Base-by-base conservation (phyloP, 768 basidiomycete species). In the Lactarius pseudohatsudake region DNA sequence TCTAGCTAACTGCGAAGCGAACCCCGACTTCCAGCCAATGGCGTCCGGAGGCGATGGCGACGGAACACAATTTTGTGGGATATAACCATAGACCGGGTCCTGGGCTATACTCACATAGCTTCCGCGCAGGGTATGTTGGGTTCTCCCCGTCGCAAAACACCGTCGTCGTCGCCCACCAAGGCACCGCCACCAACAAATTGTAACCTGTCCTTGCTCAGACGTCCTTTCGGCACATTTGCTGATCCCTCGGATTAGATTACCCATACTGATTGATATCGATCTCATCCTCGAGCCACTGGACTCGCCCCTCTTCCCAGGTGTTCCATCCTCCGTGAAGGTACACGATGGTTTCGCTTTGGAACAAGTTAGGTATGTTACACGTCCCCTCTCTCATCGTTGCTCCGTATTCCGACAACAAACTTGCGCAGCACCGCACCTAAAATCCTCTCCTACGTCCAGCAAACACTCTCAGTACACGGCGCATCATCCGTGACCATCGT, bases 101-200 rank as follows among this genome's bases (percentile, higher is more conserved):
- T 10, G 38, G n/a, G 26, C 22, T 9, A 38, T 22, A n/a, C 57
- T 62, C 26, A 45, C 32, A 20, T 22, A 28, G 10, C 13, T 16
- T 22, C 16, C 53, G n/a, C 36, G n/a, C 57, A 84, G 84, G 82
- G 83, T 84, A 75, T 63, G 84, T 85, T 32, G 85, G 84, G n/a
- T 85, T 77, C 66, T 81, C 81, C 62, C 79, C 82, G 0, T 72
- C 67, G 1, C 71, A 81, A 38, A 60, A 72, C 16, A 75, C 70
- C 0, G 75, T 78, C 55, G 73, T 79, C 38, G 79, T 79, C 2
- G 71, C 75, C 10, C 77, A 80, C 69, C 77, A 79, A 62, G 79
- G 79, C 15, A 80, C 79, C 6, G 69, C 79, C 53, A 69, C 75
- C 16, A 54, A 18, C 10, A 30, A 76, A 58, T 41, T 79, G 78